Base-by-base conservation (phyloP, 768 basidiomycete genomes). In the Lactarius akahatsu region DNA sequence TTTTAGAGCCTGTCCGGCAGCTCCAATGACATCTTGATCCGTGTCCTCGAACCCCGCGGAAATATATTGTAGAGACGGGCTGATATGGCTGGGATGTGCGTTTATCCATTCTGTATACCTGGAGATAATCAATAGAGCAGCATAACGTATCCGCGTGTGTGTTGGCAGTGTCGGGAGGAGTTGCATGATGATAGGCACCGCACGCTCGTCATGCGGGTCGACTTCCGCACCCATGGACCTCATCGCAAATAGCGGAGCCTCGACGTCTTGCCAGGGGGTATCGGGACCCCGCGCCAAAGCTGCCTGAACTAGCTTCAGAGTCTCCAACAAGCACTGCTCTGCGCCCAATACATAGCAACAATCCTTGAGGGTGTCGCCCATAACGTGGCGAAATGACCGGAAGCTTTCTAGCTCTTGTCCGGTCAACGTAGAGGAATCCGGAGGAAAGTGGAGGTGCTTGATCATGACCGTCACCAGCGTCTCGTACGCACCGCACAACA, bases 281-380 rank as follows among this genome's bases (percentile, higher is more conserved):
- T 82, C 81, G 15, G 83, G 74, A 30, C 81, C 81, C 50, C 85
- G 85, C 28, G 87, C 80, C 60, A 98, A 82, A 2, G 91, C 92
- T 8, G 78, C 74, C 36, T 86, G 86, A 68, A 98, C 90, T 74
- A 92, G 82, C 66, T 91, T 87, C 77, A 92, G 92, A 2, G 95
- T 84, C 3, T 89, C 83, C 61, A 88, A 76, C 52, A 99, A 81
- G 73, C 97, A 98, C 2, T 82, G 83, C 59, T 94, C 89, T 2
- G 96, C 85, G 54, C 94, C 91, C 55, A 99, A 83, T 57, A 99
- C 94, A 69, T 89, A 85, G 77, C 97, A 99, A 74, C 97, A 98
- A 74, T 99, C 97, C 78, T 99, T 99, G 69, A 99, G 83, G 4
- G 97, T 98, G 75, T 99, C 96, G 45, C 97, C 97, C 92, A 99